These are phyloP conservation scores for Yarrowia osloensis DNA, from an alignment of 805 yeast species.

Conservation along the genomic window DNA sequence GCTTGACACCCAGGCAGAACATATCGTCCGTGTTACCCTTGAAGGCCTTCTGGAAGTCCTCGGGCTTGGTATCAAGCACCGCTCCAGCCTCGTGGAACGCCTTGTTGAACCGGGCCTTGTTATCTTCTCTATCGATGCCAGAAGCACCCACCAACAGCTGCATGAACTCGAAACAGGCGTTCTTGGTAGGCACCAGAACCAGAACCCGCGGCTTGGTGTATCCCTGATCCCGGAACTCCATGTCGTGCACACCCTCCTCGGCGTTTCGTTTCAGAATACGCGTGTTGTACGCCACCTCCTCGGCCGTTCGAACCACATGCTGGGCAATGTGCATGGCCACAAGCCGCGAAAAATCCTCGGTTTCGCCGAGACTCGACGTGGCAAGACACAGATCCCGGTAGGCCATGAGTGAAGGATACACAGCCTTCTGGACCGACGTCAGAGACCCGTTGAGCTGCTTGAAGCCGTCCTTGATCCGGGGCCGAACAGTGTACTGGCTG, in stretches of 20 bases:
- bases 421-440: not conserved
- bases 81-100: slow-evolving; percentile 63
- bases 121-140: slow-evolving; percentile 75
- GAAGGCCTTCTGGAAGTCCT: slow-evolving; percentile 76
- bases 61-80: slow-evolving; percentile 65
- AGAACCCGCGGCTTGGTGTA: slow-evolving; percentile 90
- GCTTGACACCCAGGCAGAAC: slow-evolving; percentile 86
- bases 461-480: not conserved
- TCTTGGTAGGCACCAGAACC: slow-evolving; percentile 80
- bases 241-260: slow-evolving; percentile 52
- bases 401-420: not conserved
- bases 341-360: slow-evolving; percentile 18
- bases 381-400: slow-evolving; percentile 7
- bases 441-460: slow-evolving; percentile 1
- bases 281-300: slow-evolving; percentile 2
- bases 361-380: not conserved
- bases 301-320: slow-evolving; percentile 11
- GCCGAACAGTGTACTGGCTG: not conserved
- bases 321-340: slow-evolving; percentile 25
- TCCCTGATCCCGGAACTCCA: slow-evolving; percentile 87
- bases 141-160: slow-evolving; percentile 61
- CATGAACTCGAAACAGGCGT: slow-evolving; percentile 70
- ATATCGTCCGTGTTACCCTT: slow-evolving; percentile 90
- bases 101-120: slow-evolving; percentile 67
- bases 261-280: slow-evolving; percentile 34